A percentile compares a stretch with the other conserved stretches of the same genome.
phyloP scores from a whole-genome alignment of 495 filamentous ascomycete species.

The Parachaetomium inaequale region DNA sequence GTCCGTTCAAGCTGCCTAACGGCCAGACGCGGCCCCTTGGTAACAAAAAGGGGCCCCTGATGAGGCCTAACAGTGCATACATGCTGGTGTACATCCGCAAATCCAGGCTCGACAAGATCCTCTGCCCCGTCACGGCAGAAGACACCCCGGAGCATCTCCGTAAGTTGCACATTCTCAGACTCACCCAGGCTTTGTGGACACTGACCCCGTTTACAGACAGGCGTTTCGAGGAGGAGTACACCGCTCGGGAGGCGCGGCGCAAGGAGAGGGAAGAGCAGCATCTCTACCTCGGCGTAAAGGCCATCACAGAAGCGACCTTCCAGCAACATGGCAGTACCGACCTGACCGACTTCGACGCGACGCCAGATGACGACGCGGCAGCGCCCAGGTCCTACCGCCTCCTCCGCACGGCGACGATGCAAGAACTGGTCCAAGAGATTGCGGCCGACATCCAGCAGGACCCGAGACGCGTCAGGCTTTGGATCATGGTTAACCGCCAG shows the following conservation, averaged over 20 bases:
- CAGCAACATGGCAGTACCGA: constrained; percentile 79
- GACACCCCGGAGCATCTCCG: constrained; percentile 83
- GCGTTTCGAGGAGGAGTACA: constrained; percentile 77
- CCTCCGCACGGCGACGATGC: constrained; percentile 66
- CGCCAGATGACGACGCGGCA: constrained; percentile 51
- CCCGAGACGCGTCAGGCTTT: constrained; percentile 67
- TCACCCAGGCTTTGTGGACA: not conserved
- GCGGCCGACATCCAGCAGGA: constrained; percentile 64
- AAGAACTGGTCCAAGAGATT: constrained; percentile 65
- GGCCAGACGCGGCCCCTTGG: constrained; percentile 35
- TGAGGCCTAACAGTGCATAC: constrained; percentile 71
- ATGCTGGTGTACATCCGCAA: constrained; percentile 98
- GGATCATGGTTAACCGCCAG: constrained; percentile 97
- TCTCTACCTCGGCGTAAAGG: constrained; percentile 77
- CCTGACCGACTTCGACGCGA: constrained; percentile 64
- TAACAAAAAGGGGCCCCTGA: constrained; percentile 47
- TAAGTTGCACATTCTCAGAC: constrained; percentile 35
- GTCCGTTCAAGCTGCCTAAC: constrained; percentile 66
- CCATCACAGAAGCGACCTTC: constrained; percentile 77
- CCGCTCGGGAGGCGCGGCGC: constrained; percentile 62
- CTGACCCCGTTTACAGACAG: constrained; percentile 50
- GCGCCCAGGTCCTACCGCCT: constrained; percentile 65
- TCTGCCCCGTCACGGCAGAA: constrained; percentile 66
- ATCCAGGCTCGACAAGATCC: constrained; percentile 71
- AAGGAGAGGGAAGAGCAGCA: constrained; percentile 93